Base-by-base conservation (phyloP, 306 rosid species). In the Macrotyloma uniflorum region DNA sequence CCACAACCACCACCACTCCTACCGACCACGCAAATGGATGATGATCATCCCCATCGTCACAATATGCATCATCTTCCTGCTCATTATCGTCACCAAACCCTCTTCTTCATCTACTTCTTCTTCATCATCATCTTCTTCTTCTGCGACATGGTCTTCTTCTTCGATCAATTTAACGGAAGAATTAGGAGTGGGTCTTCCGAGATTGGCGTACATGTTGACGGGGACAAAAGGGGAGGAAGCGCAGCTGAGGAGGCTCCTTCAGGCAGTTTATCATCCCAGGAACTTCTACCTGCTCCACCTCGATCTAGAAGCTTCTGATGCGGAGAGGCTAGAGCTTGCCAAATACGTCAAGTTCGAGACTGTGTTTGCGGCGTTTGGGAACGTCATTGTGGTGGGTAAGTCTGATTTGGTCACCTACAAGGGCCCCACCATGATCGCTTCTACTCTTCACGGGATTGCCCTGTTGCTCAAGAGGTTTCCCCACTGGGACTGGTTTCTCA, bases 401-500 rank as follows among this genome's bases (percentile, higher is more conserved):
- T 89, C 93, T 10, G 88, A 91, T 84, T 79, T 91, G 89, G 88
- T 92, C 5, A 95, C 98, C 0, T 45, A 82, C 40, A 95, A 93
- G 76, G 98, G 98, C 4, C 97, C 99, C 1, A 88, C 96, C 4
- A 83, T 83, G 93, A 83, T 85, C 43, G 98, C 98, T 74, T 79
- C 84, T 51, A 88, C 96, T 2, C 97, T 95, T 22, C 96, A 95
- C 33, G 87, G 87, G 19, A 78, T 91, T 83, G 93, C 98, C 0
- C 77, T 93, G 65, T 77, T 93, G 84, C 90, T 95, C 43, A 91
- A 90, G 82, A 65, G 63, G 54, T 89, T 82, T 1, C 53, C 62
- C 30, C 93, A 95, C 28, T 95, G 98, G 98, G 97, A 95, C 61
- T 92, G 98, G 98, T 95, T 95, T 71, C 80, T 95, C 74, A 93